phyloP scores from a whole-genome alignment of 2,329 filamentous ascomycete species.

The Paecilomyces variotii region DNA sequence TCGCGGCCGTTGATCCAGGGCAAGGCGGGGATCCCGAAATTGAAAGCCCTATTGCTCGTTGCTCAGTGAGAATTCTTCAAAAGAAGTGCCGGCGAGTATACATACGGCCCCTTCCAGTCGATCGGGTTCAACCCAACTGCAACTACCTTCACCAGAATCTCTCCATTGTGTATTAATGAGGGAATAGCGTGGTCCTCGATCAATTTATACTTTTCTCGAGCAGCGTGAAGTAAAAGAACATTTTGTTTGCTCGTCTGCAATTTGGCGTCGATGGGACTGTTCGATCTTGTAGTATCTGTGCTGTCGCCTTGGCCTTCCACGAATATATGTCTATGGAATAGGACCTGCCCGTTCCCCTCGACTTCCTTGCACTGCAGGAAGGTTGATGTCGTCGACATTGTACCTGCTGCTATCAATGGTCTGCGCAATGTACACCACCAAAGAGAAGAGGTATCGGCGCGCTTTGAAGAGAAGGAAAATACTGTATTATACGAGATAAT shows the following conservation, averaged over 20 bases:
- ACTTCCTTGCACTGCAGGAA: slow-evolving; percentile 14
- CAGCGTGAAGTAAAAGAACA: slow-evolving; percentile 44
- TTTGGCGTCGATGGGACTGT: background rate
- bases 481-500: background rate
- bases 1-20: slow-evolving; percentile 65
- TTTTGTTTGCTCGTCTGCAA: slow-evolving; percentile 28
- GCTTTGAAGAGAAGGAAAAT: background rate
- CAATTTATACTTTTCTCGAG: slow-evolving; percentile 44
- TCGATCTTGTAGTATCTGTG: background rate
- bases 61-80: background rate
- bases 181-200: slow-evolving; percentile 41
- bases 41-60: slow-evolving; percentile 49
- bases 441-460: background rate
- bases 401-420: background rate
- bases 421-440: background rate
- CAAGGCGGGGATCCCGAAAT: slow-evolving; percentile 59
- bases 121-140: slow-evolving; percentile 68
- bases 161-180: slow-evolving; percentile 34
- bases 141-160: slow-evolving; percentile 56
- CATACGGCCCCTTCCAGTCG: slow-evolving; percentile 66
- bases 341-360: slow-evolving; percentile 5
- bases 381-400: slow-evolving; percentile 18
- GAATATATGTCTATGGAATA: slow-evolving; percentile 10
- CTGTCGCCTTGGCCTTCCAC: background rate
- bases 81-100: slow-evolving; percentile 7